These are phyloP conservation scores for Boletus coccyginus DNA, from an alignment of 768 basidiomycete species.

Conservation along the genomic window DNA sequence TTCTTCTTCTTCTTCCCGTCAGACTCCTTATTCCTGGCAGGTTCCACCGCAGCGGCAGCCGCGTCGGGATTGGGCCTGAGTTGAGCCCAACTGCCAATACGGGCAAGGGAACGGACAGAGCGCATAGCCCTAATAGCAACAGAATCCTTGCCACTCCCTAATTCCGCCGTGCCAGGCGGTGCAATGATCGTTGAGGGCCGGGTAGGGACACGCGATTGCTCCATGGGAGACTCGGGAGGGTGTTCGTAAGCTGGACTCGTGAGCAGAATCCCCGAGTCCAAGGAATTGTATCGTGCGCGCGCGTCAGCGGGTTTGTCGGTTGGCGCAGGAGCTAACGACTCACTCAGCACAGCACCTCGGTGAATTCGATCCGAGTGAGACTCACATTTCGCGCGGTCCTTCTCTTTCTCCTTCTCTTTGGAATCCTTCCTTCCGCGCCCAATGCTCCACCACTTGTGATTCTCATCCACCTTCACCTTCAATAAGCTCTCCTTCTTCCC, in stretches of 20 bases:
- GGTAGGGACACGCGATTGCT: slow-evolving; percentile 17
- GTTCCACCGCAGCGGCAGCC: slow-evolving; percentile 23
- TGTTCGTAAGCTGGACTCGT: slow-evolving; percentile 18
- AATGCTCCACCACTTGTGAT: slow-evolving; percentile 81
- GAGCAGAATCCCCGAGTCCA: slow-evolving; percentile 45
- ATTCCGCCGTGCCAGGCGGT: slow-evolving; percentile 29
- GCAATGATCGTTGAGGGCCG: slow-evolving; percentile 34
- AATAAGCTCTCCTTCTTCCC: slow-evolving; percentile 33
- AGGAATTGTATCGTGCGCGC: slow-evolving; percentile 63
- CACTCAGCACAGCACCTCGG: slow-evolving; percentile 1
- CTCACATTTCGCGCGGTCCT: slow-evolving; percentile 37
- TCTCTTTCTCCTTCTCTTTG: slow-evolving; percentile 52
- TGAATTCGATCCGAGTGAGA: neutral
- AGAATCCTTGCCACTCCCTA: slow-evolving; percentile 45
- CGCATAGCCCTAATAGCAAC: slow-evolving; percentile 79
- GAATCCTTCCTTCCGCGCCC: slow-evolving; percentile 71
- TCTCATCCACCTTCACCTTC: slow-evolving; percentile 45
- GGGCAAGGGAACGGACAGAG: slow-evolving; percentile 67
- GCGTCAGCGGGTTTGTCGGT: slow-evolving; percentile 25
- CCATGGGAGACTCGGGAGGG: slow-evolving; percentile 10
- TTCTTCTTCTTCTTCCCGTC: slow-evolving; percentile 37
- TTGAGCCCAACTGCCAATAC: slow-evolving; percentile 72
- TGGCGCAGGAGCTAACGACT: slow-evolving; percentile 46
- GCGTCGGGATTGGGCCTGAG: slow-evolving; percentile 38
- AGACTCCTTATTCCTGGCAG: slow-evolving; percentile 28